Evolutionary conservation across 2,329 filamentous ascomycete genomes (phyloP).

Genomic region (Fusarium chaquense): DNA sequence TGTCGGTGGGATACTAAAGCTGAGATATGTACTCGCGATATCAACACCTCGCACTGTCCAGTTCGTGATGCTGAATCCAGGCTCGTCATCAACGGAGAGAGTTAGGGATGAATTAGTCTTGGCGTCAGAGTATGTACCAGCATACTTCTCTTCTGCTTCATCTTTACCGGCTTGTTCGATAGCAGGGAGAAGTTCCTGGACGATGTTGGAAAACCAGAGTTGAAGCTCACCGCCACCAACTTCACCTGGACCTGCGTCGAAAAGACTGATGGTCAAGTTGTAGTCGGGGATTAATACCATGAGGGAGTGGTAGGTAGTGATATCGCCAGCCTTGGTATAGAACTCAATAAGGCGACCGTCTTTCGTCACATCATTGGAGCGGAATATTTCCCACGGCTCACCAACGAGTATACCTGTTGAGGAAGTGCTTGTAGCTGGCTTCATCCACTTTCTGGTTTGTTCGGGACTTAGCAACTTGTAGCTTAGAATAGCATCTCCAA

Average conservation of each 20-base stretch:
- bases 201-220: not conserved
- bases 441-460: slow-evolving; percentile 23
- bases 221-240: not conserved
- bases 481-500: slow-evolving; percentile 3
- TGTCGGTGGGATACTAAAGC: not conserved
- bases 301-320: slow-evolving; percentile 14
- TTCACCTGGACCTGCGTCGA: slow-evolving; percentile 14
- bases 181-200: not conserved
- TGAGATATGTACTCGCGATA: slow-evolving; percentile 2
- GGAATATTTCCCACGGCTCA: slow-evolving; percentile 21
- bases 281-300: slow-evolving; percentile 17
- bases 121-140: slow-evolving; percentile 3
- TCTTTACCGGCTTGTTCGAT: slow-evolving; percentile 19
- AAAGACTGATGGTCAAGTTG: not conserved
- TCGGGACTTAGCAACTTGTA: not conserved
- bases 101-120: slow-evolving; percentile 2
- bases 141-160: slow-evolving; percentile 11
- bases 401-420: slow-evolving; percentile 8
- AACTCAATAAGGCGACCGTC: slow-evolving; percentile 25
- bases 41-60: slow-evolving; percentile 26
- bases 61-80: slow-evolving; percentile 9
- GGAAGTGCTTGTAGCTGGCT: slow-evolving; percentile 7
- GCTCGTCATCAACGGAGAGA: slow-evolving; percentile 8
- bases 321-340: slow-evolving; percentile 22
- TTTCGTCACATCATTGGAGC: slow-evolving; percentile 20